Evolutionary conservation across 768 basidiomycete genomes (phyloP).

Genomic region (Agaricus sinodeliciosus): DNA sequence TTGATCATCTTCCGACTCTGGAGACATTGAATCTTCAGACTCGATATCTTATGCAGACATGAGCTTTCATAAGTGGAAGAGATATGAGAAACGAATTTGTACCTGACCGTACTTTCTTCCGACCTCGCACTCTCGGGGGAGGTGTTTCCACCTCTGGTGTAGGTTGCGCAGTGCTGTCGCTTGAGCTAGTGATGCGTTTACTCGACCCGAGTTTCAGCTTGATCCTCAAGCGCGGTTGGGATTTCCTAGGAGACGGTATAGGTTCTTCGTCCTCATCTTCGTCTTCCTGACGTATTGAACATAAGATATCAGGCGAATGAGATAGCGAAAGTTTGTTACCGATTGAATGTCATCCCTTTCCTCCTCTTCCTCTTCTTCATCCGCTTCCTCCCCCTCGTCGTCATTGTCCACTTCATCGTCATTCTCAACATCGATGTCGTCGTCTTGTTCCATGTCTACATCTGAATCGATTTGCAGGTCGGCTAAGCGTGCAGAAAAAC

Average conservation of each 20-base stretch:
- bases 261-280: constrained; percentile 20
- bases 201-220: constrained; percentile 49
- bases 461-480: constrained; percentile 29
- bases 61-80: neutral
- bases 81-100: neutral
- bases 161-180: constrained; percentile 20
- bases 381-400: constrained; percentile 24
- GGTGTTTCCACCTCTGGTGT: constrained; percentile 16
- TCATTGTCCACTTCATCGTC: constrained; percentile 26
- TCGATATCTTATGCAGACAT: constrained; percentile 23
- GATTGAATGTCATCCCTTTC: constrained; percentile 28
- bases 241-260: constrained; percentile 20
- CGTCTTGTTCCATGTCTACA: constrained; percentile 28
- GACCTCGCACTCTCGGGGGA: constrained; percentile 22
- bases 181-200: constrained; percentile 21
- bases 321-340: constrained; percentile 1
- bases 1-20: constrained; percentile 23
- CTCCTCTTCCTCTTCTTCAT: constrained; percentile 25
- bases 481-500: constrained; percentile 24
- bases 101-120: constrained; percentile 19
- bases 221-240: constrained; percentile 48
- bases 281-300: constrained; percentile 5
- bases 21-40: constrained; percentile 29
- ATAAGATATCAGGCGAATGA: neutral
- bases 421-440: constrained; percentile 33